Percentiles rank a stretch among this genome's conserved stretches.
Evolutionary conservation across 352 stramenopile genomes (phyloP).

Genomic region (Phytophthora sp.): DNA sequence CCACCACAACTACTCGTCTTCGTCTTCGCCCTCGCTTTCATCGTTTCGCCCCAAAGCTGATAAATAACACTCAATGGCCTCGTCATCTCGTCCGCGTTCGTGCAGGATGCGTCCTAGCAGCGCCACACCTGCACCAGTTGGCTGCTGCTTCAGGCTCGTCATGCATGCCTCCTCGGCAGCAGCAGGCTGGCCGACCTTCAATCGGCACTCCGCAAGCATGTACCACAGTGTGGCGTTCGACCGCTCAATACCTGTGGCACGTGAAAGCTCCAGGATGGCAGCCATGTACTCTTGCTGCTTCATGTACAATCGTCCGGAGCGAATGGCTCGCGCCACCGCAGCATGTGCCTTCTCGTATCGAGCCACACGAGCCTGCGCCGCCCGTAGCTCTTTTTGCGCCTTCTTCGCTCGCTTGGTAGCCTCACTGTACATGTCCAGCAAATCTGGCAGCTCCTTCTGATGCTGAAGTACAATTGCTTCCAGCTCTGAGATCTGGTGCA

Average conservation of each 20-base stretch:
- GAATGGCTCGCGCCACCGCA: conserved; percentile 51
- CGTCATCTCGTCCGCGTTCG: conserved; percentile 50
- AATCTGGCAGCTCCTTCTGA: conserved; percentile 51
- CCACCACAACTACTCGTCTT: conserved; percentile 41
- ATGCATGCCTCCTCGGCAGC: conserved; percentile 63
- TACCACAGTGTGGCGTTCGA: conserved; percentile 60
- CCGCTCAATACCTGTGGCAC: conserved; percentile 50
- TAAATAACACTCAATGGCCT: conserved; percentile 74
- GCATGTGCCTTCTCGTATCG: conserved; percentile 56
- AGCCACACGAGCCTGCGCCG: conserved; percentile 45
- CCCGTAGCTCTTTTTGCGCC: conserved; percentile 36
- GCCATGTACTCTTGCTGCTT: conserved; percentile 63
- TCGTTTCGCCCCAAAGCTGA: conserved; percentile 53
- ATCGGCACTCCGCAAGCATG: conserved; percentile 59
- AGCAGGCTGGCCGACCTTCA: conserved; percentile 50
- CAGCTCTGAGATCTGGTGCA: conserved; percentile 50
- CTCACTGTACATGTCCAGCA: conserved; percentile 51
- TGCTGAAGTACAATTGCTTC: conserved; percentile 51
- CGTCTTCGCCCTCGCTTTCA: conserved; percentile 37
- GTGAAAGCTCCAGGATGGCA: conserved; percentile 62
- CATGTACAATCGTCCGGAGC: conserved; percentile 43
- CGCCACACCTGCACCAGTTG: conserved; percentile 41
- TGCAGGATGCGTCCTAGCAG: conserved; percentile 63
- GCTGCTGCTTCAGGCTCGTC: conserved; percentile 54
- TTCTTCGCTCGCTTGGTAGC: conserved; percentile 38